phyloP scores from a whole-genome alignment of 129 eudicot species.

The Tagetes erecta region DNA sequence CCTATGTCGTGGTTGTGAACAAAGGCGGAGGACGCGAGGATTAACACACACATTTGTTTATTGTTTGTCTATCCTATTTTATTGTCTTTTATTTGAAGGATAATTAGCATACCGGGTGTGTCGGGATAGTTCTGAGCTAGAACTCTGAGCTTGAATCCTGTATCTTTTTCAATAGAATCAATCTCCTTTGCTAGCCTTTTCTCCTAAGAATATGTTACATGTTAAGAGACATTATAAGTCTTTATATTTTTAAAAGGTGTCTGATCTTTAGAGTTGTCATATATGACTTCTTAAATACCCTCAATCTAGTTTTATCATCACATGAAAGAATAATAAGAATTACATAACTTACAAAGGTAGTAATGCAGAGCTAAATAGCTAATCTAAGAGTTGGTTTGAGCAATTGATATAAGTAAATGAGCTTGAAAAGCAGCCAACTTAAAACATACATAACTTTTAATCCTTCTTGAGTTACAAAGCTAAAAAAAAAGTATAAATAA shows the following conservation, averaged over 20 bases:
- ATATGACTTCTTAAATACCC: neutral
- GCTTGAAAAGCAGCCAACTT: neutral
- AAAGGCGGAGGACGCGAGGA: too few species aligned
- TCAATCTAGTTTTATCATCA: neutral
- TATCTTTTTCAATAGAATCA: slow-evolving; percentile 75
- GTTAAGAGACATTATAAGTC: neutral
- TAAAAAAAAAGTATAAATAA: too few species aligned
- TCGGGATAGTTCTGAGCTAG: slow-evolving; percentile 98
- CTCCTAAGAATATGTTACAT: slow-evolving; percentile 44
- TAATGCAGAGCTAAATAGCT: neutral
- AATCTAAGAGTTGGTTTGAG: neutral
- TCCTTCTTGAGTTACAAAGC: neutral
- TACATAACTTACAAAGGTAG: neutral
- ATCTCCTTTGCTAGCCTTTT: slow-evolving; percentile 73
- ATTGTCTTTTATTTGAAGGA: neutral
- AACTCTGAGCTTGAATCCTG: slow-evolving; percentile 88
- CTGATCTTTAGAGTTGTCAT: neutral
- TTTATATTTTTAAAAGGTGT: neutral
- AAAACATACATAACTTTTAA: neutral
- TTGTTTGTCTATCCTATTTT: too few species aligned
- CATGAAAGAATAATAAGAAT: neutral
- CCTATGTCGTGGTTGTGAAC: too few species aligned
- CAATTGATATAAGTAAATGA: neutral
- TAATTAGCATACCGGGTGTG: slow-evolving; percentile 66
- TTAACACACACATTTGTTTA: too few species aligned